Percentiles rank a stretch among this genome's conserved stretches.
These are phyloP conservation scores for Colletotrichum viniferum DNA, from an alignment of 2,329 filamentous ascomycete species.

Conservation along the genomic window DNA sequence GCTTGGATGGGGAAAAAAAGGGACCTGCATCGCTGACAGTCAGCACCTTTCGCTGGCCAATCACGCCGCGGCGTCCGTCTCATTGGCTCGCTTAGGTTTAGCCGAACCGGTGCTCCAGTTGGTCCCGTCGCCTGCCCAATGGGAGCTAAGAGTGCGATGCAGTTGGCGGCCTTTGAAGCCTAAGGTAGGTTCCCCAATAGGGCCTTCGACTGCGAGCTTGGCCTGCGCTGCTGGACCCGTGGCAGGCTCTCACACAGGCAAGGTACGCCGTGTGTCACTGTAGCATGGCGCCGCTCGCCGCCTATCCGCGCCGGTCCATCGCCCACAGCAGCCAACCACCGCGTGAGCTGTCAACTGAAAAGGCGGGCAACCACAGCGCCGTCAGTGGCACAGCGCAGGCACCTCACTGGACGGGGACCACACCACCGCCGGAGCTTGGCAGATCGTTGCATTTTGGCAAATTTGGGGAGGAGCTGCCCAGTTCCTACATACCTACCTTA, in stretches of 20 bases:
- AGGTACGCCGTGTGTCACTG: not conserved
- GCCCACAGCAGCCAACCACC: not conserved
- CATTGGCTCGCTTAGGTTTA: slow-evolving; percentile 12
- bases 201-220: not conserved
- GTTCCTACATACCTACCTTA: not conserved
- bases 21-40: not conserved
- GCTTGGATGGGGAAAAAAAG: not conserved
- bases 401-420: not conserved
- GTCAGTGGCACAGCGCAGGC: not conserved
- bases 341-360: not conserved
- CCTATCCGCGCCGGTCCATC: not conserved
- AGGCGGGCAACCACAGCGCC: not conserved
- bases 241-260: not conserved
- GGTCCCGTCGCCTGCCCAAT: not conserved
- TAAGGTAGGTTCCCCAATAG: not conserved
- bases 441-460: slow-evolving; percentile 2
- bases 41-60: not conserved
- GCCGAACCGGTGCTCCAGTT: not conserved
- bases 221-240: not conserved
- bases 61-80: not conserved
- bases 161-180: not conserved
- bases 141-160: not conserved
- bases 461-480: not conserved
- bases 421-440: not conserved
- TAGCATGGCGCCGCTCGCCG: not conserved